A percentile compares a stretch with the other conserved stretches of the same genome.
Evolutionary conservation across 2,329 filamentous ascomycete species (phyloP).

Genomic region (Verticillium isaacii): DNA sequence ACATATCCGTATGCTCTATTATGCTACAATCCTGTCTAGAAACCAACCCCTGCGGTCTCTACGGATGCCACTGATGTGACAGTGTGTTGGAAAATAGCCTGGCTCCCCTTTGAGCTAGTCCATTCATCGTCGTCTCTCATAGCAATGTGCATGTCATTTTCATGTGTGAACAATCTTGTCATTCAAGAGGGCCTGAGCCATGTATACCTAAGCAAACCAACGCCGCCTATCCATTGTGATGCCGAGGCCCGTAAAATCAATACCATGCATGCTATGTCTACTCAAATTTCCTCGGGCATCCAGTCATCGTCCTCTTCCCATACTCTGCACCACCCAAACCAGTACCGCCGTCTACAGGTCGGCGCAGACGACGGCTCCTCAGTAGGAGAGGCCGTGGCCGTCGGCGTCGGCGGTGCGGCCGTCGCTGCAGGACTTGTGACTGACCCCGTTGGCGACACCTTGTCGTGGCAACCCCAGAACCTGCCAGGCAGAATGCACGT

Average conservation of each 20-base stretch:
- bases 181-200: background rate
- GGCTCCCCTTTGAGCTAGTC: too few species aligned
- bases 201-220: constrained; percentile 10
- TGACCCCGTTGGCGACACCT: constrained; percentile 21
- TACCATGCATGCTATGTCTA: background rate
- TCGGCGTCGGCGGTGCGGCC: constrained; percentile 24
- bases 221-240: constrained; percentile 20
- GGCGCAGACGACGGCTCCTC: constrained; percentile 18
- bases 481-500: constrained; percentile 48
- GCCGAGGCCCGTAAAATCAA: background rate
- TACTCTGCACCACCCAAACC: constrained; percentile 37
- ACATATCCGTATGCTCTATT: too few species aligned
- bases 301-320: constrained; percentile 18
- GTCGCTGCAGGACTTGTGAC: constrained; percentile 21
- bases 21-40: too few species aligned
- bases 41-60: too few species aligned
- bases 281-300: constrained; percentile 14
- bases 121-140: background rate
- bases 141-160: background rate
- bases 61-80: too few species aligned
- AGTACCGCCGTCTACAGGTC: constrained; percentile 30
- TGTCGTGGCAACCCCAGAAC: constrained; percentile 52
- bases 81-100: too few species aligned
- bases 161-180: background rate
- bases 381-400: constrained; percentile 19